Percentiles rank a stretch among this genome's conserved stretches.
These are phyloP conservation scores for Scenedesmus sp. DNA, from an alignment of 163 green algal genomes.

Conservation along the genomic window DNA sequence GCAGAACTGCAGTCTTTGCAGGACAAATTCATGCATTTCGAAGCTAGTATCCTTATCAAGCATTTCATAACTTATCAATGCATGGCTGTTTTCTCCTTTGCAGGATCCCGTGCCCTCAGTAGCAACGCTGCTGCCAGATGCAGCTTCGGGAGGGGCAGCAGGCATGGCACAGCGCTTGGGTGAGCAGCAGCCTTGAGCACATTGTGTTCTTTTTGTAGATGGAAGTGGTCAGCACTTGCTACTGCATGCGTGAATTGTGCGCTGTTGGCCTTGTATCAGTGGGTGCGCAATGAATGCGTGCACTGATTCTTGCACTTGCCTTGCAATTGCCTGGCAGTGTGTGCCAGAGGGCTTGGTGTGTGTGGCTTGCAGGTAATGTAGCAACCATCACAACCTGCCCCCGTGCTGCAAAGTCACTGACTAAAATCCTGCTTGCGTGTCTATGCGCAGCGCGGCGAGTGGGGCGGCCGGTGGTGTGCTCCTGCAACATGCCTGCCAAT, in stretches of 20 bases:
- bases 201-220: no score
- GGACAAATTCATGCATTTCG: neutral
- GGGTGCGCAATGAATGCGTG: no score
- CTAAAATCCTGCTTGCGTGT: neutral
- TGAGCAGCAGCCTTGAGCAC: neutral
- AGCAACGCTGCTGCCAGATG: slow-evolving; percentile 54
- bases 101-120: slow-evolving; percentile 52
- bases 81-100: neutral
- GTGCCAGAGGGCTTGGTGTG: no score
- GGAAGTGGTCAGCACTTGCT: neutral
- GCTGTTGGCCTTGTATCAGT: neutral
- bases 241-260: no score
- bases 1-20: neutral
- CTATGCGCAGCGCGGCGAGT: slow-evolving; percentile 8
- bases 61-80: neutral
- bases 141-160: slow-evolving; percentile 26
- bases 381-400: neutral
- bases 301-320: no score
- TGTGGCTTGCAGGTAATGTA: neutral
- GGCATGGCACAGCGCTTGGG: slow-evolving; percentile 58
- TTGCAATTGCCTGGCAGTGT: no score
- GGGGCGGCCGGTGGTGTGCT: slow-evolving; percentile 58
- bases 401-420: neutral
- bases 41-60: neutral
- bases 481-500: slow-evolving; percentile 59